Conservation (phyloP, 2,329 filamentous ascomycete genomes). For the Cercospora citrullina region DNA sequence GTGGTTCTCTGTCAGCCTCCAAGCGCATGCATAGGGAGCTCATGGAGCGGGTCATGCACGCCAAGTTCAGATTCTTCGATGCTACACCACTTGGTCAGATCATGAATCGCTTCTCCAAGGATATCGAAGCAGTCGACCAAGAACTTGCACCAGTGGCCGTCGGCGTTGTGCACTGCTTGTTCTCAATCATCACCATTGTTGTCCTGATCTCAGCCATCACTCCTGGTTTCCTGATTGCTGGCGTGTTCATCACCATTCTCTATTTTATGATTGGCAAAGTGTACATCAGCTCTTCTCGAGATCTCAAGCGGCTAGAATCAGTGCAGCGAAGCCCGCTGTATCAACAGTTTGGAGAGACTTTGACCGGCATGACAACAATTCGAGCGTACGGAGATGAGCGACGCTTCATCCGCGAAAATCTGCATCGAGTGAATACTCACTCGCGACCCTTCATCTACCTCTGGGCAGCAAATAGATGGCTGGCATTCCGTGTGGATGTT, state of each 20-base stretch:
- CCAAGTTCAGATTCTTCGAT: slow-evolving; percentile 97
- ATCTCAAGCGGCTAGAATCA: slow-evolving; percentile 92
- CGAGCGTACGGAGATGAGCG: slow-evolving; percentile 93
- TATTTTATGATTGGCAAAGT: slow-evolving; percentile 83
- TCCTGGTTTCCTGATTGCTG: slow-evolving; percentile 85
- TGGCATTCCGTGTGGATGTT: slow-evolving; percentile 86
- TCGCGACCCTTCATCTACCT: slow-evolving; percentile 92
- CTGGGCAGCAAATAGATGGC: slow-evolving; percentile 96
- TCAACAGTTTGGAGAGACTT: slow-evolving; percentile 95
- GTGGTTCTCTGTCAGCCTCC: slow-evolving; percentile 85
- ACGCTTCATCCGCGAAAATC: slow-evolving; percentile 89
- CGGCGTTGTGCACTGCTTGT: slow-evolving; percentile 65
- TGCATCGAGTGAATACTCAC: slow-evolving; percentile 83
- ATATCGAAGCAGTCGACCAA: slow-evolving; percentile 91
- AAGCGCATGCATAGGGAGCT: slow-evolving; percentile 77
- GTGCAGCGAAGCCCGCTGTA: slow-evolving; percentile 92
- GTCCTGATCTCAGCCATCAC: slow-evolving; percentile 85
- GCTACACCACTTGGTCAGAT: slow-evolving; percentile 92
- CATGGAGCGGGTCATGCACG: slow-evolving; percentile 76
- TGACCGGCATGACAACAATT: slow-evolving; percentile 93
- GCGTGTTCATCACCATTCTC: slow-evolving; percentile 75
- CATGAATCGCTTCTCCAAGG: slow-evolving; percentile 98
- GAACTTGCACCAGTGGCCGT: slow-evolving; percentile 93
- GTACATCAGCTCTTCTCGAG: slow-evolving; percentile 89
- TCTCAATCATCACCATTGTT: slow-evolving; percentile 78